Conservation (phyloP, 768 basidiomycete species). For the Infundibulicybe gibba region DNA sequence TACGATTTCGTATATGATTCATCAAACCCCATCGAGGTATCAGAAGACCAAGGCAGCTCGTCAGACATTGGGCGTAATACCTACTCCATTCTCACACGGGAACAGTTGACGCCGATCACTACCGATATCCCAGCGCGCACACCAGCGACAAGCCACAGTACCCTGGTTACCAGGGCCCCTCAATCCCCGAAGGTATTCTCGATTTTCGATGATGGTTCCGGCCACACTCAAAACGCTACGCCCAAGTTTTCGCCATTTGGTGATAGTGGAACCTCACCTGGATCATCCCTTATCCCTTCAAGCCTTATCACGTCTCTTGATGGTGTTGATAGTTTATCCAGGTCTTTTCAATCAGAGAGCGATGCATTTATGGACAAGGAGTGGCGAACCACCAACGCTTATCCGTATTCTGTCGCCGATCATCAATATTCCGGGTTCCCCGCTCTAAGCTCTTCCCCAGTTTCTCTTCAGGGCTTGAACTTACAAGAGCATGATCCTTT, state of each 20-base stretch:
- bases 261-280: slow-evolving; percentile 38
- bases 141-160: slow-evolving; percentile 23
- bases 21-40: slow-evolving; percentile 9
- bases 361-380: slow-evolving; percentile 50
- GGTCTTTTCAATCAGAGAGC: slow-evolving; percentile 50
- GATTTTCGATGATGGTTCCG: slow-evolving; percentile 35
- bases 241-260: slow-evolving; percentile 53
- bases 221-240: slow-evolving; percentile 14
- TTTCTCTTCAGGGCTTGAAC: slow-evolving; percentile 27
- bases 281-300: slow-evolving; percentile 51
- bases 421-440: slow-evolving; percentile 8
- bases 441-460: slow-evolving; percentile 36
- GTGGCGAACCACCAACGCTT: slow-evolving; percentile 33
- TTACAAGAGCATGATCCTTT: slow-evolving; percentile 43
- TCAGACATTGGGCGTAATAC: slow-evolving; percentile 6
- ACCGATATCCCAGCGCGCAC: slow-evolving; percentile 19
- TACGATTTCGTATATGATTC: slow-evolving; percentile 10
- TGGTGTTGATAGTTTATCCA: slow-evolving; percentile 29
- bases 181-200: slow-evolving; percentile 35
- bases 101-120: slow-evolving; percentile 11
- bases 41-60: slow-evolving; percentile 2
- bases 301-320: slow-evolving; percentile 55
- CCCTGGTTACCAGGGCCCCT: slow-evolving; percentile 12
- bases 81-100: background rate
- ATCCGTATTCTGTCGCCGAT: slow-evolving; percentile 9